These are phyloP conservation scores for Macadamia tetraphylla DNA, from an alignment of 164 flowering plant genomes.

Conservation along the genomic window DNA sequence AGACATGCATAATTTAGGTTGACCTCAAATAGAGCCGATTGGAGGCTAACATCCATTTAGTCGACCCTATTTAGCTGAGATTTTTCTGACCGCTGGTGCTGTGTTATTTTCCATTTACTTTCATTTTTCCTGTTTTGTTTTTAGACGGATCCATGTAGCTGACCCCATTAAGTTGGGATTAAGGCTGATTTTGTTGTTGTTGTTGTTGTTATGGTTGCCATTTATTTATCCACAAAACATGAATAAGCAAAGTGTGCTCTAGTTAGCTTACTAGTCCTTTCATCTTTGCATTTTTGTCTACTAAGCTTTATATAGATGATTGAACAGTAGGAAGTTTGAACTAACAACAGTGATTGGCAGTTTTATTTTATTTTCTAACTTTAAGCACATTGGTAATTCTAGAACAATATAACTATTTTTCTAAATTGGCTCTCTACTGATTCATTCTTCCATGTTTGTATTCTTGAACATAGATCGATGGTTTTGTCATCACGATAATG, in stretches of 20 bases:
- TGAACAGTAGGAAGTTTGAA: not conserved
- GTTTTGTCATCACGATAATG: not conserved
- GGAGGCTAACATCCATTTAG: no score
- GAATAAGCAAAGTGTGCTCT: not conserved
- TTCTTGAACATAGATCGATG: not conserved
- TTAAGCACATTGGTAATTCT: not conserved
- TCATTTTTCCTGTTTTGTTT: no score
- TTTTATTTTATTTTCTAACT: not conserved
- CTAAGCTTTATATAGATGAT: not conserved
- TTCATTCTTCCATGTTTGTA: not conserved
- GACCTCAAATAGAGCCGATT: no score
- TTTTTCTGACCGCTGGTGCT: no score
- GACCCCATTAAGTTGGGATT: no score
- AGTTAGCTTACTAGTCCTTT: not conserved
- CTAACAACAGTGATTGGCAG: not conserved
- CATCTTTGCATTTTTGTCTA: not conserved
- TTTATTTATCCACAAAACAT: not conserved
- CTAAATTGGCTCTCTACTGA: not conserved
- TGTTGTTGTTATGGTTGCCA: not conserved
- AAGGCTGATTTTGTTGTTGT: no score
- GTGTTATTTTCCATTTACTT: no score
- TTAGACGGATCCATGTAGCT: no score
- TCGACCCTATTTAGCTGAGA: no score
- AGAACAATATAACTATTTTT: not conserved
- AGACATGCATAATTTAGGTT: no score